Evolutionary conservation across 2,329 filamentous ascomycete genomes (phyloP), one percentile per base, ranked within the genome.

Genomic region (Aspergillus brunneoviolaceus): DNA sequence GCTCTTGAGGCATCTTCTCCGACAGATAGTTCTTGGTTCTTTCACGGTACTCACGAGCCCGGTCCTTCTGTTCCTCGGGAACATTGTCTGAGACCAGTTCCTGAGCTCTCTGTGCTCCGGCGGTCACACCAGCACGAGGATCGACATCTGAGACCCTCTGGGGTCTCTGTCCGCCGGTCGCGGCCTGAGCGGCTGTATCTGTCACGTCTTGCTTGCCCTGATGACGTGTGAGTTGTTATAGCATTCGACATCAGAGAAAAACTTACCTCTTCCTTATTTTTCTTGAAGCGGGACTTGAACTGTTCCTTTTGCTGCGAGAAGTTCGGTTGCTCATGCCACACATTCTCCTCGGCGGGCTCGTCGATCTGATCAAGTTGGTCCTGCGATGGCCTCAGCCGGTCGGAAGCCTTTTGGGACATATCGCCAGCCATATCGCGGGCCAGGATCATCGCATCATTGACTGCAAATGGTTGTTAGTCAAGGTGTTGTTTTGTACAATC

Each of bases 351-450:
- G 2, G 95, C 95, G 2, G 95, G 87, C n/a, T 81, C 74, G 67
- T 98, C 94, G 35, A 98, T 87, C 69, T 92, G 88, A 9, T 80
- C 74, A 21, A 98, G 83, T 62, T 89, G 81, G 0, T 96, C 90
- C 59, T 96, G 86, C 1, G 85, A 86, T 2, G 95, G 95, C 55
- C 89, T 89, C 54, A 97, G 84, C 68, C 81, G 86, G 69, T 82
- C 81, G 59, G 93, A 92, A 6, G 89, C 89, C 70, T 90, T 94
- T 64, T 85, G 84, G 11, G 95, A 93, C 27, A 90, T 91, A 77
- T 99, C 95, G 55, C 92, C 91, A 60, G 90, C 92, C 72, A 99
- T 95, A 71, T 98, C 94, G 39, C 93, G 91, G 47, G 96, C 76
- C 10, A 99, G 84, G 39, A 94, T 82, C 27, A 85, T 85, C 12